Percentiles rank a stretch among this genome's conserved stretches.
phyloP scores from a whole-genome alignment of 169 alveolate species.

The Cryptosporidium tyzzeri region DNA sequence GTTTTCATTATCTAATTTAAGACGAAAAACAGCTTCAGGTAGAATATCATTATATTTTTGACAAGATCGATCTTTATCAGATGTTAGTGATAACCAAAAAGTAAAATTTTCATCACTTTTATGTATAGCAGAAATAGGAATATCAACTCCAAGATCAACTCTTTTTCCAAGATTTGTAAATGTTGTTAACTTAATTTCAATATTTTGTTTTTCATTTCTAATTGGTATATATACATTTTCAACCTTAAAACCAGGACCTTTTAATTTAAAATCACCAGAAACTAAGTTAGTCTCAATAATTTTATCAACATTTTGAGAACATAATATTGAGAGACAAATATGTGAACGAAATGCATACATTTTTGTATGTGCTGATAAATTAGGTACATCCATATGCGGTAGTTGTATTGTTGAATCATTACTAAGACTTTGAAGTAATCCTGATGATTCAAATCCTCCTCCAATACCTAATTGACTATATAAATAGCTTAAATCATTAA shows the following conservation, averaged over 20 bases:
- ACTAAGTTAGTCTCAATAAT: conserved; percentile 56
- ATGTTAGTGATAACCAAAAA: conserved; percentile 34
- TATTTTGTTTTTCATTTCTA: conserved; percentile 48
- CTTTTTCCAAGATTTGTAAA: conserved; percentile 47
- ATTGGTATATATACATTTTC: conserved; percentile 71
- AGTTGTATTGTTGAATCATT: conserved; percentile 48
- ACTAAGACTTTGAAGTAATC: conserved; percentile 2
- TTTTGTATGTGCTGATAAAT: conserved; percentile 72
- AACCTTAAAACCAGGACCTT: conserved; percentile 71
- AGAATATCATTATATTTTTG: conserved; percentile 64
- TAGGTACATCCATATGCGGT: conserved; percentile 72
- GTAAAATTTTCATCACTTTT: conserved; percentile 13
- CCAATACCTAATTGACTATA: not conserved
- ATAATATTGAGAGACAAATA: conserved; percentile 33
- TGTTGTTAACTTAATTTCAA: conserved; percentile 67
- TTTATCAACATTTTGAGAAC: conserved; percentile 41
- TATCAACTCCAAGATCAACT: conserved; percentile 37
- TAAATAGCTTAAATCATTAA: conserved; percentile 25
- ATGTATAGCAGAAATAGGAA: conserved; percentile 68
- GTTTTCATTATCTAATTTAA: conserved; percentile 57
- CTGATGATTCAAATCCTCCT: not conserved
- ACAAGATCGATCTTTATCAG: conserved; percentile 34
- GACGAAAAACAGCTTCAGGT: conserved; percentile 75
- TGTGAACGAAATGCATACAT: conserved; percentile 75
- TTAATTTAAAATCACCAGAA: conserved; percentile 70